A percentile compares a stretch with the other conserved stretches of the same genome.
Conservation (phyloP, 2,329 filamentous ascomycete genomes). For the Talaromyces piceae region DNA sequence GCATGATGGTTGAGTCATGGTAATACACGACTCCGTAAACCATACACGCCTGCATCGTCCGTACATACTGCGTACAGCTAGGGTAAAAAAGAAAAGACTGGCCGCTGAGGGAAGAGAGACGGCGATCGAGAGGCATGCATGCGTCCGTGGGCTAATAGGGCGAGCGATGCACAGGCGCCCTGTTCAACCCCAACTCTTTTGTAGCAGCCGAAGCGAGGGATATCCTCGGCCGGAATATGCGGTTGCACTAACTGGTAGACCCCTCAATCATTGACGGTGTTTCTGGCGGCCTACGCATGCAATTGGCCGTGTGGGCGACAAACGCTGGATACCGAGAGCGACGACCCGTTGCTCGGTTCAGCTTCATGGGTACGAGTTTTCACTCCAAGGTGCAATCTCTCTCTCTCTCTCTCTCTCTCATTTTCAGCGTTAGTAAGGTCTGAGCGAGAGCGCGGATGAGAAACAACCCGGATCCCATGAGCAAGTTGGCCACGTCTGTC, state of each 20-base stretch:
- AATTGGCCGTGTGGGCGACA: background rate
- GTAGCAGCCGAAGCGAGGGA: constrained; percentile 9
- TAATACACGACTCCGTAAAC: no score
- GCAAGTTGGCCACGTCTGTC: background rate
- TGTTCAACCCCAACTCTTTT: background rate
- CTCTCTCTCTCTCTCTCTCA: background rate
- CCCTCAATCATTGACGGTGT: background rate
- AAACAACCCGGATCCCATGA: background rate
- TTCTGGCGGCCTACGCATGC: background rate
- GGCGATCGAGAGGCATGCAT: background rate
- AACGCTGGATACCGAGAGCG: background rate
- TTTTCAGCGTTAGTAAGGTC: background rate
- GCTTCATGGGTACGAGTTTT: background rate
- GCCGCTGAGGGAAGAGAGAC: background rate
- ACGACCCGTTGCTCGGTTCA: background rate
- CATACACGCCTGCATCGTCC: no score
- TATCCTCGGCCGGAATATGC: background rate
- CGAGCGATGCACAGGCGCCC: background rate
- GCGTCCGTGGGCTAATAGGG: background rate
- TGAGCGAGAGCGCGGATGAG: background rate
- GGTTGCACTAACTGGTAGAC: background rate
- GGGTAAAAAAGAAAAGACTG: background rate
- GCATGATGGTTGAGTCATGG: constrained; percentile 1
- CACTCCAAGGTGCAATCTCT: background rate
- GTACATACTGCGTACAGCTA: background rate